Base-by-base conservation (phyloP, 2,329 filamentous ascomycete genomes). In the Aspergillus pseudotamarii region DNA sequence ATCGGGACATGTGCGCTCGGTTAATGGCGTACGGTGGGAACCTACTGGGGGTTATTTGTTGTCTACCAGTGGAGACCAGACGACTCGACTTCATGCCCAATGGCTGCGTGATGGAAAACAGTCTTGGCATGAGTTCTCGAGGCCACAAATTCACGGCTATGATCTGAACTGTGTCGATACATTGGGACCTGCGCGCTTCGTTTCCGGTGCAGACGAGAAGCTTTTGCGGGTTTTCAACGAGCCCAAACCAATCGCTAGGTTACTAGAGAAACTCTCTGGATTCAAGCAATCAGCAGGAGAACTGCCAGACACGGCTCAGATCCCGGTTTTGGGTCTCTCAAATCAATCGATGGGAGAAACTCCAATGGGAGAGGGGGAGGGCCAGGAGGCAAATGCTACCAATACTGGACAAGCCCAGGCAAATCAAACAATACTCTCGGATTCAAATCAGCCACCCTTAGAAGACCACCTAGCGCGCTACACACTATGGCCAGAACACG, bases 101-200 rank as follows among this genome's bases (percentile, higher is more conserved):
- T 98, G 94, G 95, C 85, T 84, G 64, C 82, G 83, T 34, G 78
- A 76, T 2, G 71, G 73, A 3, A 56, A 67, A 55, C 72, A 70
- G 46, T 93, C 92, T 12, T 99, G 95, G 95, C 94, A 98, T 78
- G 95, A 99, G 77, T 93, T 98, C 82, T 91, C 94, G 1, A 85
- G 95, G 57, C 95, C 95, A 4, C 95, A 99, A 76, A 99, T 99
- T 68, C 95, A 99, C 76, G 95, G 95, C 43, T 99, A 99, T 76
- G 94, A 99, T 76, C 85, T 99, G 60, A 99, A 98, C 81, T 98
- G 95, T 76, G 89, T 98, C 66, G 91, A 93, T 72, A 86, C 89
- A 0, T 83, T 97, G 6, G 89, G 88, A 9, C 78, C 86, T 9
- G 85, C 87, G 9, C 90, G 90, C 69, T 99, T 99, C 74, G 90